Conservation (phyloP, 1,284 basidiomycete genomes). For the Wolfiporia cocos region DNA sequence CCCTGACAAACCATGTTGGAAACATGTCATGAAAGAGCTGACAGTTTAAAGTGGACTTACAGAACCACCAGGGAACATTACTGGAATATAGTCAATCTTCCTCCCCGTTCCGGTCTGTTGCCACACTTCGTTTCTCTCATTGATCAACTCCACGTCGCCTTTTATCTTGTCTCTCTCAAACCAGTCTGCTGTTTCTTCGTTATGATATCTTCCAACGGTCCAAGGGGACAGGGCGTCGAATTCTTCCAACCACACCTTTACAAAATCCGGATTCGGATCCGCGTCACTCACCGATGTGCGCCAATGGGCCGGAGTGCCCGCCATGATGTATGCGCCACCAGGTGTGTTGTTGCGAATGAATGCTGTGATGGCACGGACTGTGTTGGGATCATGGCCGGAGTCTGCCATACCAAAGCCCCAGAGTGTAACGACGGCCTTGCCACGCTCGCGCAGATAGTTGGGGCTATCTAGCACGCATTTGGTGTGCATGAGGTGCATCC, state of each 20-base stretch:
- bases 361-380: conserved; percentile 45
- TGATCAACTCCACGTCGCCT: conserved; percentile 54
- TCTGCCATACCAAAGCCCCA: conserved; percentile 73
- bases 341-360: conserved; percentile 57
- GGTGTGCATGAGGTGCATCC: conserved; percentile 58
- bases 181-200: conserved; percentile 48
- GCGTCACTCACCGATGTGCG: conserved; percentile 60
- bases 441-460: conserved; percentile 61
- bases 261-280: conserved; percentile 55
- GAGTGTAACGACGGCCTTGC: conserved; percentile 58
- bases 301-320: conserved; percentile 64
- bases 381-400: conserved; percentile 52
- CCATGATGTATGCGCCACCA: conserved; percentile 68
- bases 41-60: conserved; percentile 32
- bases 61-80: conserved; percentile 69
- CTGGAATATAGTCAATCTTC: conserved; percentile 69
- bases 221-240: conserved; percentile 75
- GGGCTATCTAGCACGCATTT: conserved; percentile 62
- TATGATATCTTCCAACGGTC: conserved; percentile 63
- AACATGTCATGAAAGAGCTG: not conserved
- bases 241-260: conserved; percentile 59
- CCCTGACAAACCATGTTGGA: conserved; percentile 34
- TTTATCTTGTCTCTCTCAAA: conserved; percentile 57
- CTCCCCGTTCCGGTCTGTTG: conserved; percentile 29
- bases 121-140: conserved; percentile 35